These are phyloP conservation scores for Stereocaulon alpinum DNA, from an alignment of 495 filamentous ascomycete species.

Conservation along the genomic window DNA sequence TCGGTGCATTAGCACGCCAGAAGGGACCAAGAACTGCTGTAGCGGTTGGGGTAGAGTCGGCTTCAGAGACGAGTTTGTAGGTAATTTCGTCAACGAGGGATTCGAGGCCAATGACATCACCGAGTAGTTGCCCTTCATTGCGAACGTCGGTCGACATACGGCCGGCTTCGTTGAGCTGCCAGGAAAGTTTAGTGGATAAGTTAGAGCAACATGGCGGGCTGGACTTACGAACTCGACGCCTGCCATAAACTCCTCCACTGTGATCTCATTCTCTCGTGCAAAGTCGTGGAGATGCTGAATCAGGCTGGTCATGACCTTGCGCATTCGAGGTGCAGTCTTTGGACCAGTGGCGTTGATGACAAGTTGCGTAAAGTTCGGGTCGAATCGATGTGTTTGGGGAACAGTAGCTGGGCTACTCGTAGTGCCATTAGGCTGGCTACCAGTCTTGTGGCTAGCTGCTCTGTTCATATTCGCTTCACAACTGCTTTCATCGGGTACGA, in stretches of 20 bases:
- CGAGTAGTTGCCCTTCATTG: conserved; percentile 70
- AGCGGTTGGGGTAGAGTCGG: conserved; percentile 45
- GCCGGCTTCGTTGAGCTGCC: conserved; percentile 41
- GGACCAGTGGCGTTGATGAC: conserved; percentile 69
- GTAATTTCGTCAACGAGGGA: conserved; percentile 74
- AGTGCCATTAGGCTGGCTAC: background rate
- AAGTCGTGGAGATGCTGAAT: conserved; percentile 78
- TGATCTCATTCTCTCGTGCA: conserved; percentile 70
- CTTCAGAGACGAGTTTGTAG: conserved; percentile 47
- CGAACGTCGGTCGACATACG: conserved; percentile 34
- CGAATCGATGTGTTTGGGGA: conserved; percentile 35
- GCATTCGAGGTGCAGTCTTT: conserved; percentile 56
- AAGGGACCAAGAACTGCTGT: conserved; percentile 71
- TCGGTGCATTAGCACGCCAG: conserved; percentile 60
- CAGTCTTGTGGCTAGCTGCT: background rate
- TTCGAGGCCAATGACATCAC: conserved; percentile 72
- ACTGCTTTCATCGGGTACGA: background rate
- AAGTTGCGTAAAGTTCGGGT: conserved; percentile 66
- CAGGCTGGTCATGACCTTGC: conserved; percentile 51
- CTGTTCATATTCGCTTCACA: background rate
- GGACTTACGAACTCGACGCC: conserved; percentile 50
- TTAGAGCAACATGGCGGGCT: background rate
- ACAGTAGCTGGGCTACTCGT: background rate
- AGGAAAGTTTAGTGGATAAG: conserved; percentile 34
- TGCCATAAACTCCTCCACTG: conserved; percentile 68